Evolutionary conservation across 2,329 filamentous ascomycete genomes (phyloP).

Genomic region (Dactylellina sp.): DNA sequence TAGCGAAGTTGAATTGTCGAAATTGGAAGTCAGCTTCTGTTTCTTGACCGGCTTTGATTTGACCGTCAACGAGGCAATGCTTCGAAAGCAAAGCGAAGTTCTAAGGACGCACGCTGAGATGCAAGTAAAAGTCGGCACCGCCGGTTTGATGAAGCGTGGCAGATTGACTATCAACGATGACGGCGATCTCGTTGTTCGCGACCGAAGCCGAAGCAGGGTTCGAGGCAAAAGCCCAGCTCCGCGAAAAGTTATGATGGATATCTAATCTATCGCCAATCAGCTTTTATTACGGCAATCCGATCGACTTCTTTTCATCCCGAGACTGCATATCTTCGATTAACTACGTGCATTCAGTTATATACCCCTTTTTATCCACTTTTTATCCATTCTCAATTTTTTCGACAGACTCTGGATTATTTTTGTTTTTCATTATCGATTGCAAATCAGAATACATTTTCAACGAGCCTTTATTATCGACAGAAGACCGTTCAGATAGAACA

Average conservation of each 20-base stretch:
- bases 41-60: slow-evolving; percentile 88
- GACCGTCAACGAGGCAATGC: slow-evolving; percentile 71
- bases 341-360: slow-evolving; percentile 13
- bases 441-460: no score
- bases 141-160: slow-evolving; percentile 58
- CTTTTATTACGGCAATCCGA: slow-evolving; percentile 13
- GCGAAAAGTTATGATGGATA: slow-evolving; percentile 52
- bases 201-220: slow-evolving; percentile 52
- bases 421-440: slow-evolving; percentile 22
- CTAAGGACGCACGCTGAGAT: slow-evolving; percentile 62
- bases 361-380: slow-evolving; percentile 19
- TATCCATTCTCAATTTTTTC: slow-evolving; percentile 4
- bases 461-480: no score
- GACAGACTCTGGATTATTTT: slow-evolving; percentile 9
- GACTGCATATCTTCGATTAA: slow-evolving; percentile 21
- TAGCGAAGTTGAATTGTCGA: slow-evolving; percentile 80
- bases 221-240: slow-evolving; percentile 53
- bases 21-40: slow-evolving; percentile 89
- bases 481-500: slow-evolving; percentile 56
- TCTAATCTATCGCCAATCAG: slow-evolving; percentile 15
- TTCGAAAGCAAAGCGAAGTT: slow-evolving; percentile 68
- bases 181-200: slow-evolving; percentile 39
- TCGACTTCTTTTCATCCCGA: slow-evolving; percentile 9
- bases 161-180: slow-evolving; percentile 49
- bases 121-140: slow-evolving; percentile 59